Percentiles rank a stretch among this genome's conserved stretches.
Conservation (phyloP, 2,329 filamentous ascomycete genomes). For the Pochonia chlamydosporia region DNA sequence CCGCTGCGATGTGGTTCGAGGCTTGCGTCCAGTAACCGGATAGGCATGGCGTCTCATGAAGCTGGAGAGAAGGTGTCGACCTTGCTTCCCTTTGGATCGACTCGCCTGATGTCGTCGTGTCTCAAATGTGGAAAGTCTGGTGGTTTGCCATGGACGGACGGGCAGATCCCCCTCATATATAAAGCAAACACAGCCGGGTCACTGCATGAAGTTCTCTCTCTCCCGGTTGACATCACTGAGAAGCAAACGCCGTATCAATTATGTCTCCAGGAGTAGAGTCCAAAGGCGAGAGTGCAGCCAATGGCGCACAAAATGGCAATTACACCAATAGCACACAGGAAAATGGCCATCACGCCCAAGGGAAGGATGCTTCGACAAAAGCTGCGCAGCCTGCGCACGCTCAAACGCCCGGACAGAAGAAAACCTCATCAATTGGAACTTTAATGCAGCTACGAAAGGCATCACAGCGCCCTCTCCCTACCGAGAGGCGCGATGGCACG, state of each 20-base stretch:
- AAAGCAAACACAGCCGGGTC: not conserved
- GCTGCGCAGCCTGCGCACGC: not conserved
- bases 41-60: not conserved
- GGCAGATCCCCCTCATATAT: not conserved
- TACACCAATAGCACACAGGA: constrained; percentile 12
- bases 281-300: not conserved
- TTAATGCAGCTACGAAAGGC: constrained; percentile 34
- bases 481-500: constrained; percentile 56
- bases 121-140: not conserved
- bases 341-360: constrained; percentile 13
- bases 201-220: not conserved
- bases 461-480: constrained; percentile 57
- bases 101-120: not conserved
- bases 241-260: not conserved
- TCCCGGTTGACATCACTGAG: not conserved
- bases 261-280: constrained; percentile 1
- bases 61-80: not conserved
- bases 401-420: constrained; percentile 5
- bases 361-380: constrained; percentile 1
- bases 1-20: not conserved
- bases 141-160: not conserved
- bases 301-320: constrained; percentile 16
- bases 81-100: not conserved
- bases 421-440: constrained; percentile 11
- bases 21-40: not conserved